phyloP scores from a whole-genome alignment of 371 early-diverging fungal species.

The Mortierella sp. region DNA sequence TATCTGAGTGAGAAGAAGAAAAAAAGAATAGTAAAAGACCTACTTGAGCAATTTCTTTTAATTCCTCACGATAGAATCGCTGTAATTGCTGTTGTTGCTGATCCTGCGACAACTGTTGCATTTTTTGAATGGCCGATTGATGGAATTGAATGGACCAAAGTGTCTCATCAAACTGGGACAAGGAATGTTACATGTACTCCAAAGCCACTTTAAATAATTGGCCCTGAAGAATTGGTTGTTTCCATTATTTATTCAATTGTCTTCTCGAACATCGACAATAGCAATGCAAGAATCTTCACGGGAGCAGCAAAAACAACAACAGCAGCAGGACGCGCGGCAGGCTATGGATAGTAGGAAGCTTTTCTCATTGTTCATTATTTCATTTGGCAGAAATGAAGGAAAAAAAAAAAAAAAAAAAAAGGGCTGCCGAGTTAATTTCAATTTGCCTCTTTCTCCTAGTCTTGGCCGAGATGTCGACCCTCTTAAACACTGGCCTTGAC shows the following conservation, averaged over 20 bases:
- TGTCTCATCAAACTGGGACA: neutral
- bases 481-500: slow-evolving; percentile 82
- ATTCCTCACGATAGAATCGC: slow-evolving; percentile 48
- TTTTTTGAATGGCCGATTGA: slow-evolving; percentile 1
- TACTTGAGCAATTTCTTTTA: slow-evolving; percentile 48
- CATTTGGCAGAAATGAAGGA: too few relatives aligned
- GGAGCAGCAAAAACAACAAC: slow-evolving; percentile 35
- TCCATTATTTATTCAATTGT: slow-evolving; percentile 1
- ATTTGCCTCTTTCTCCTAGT: slow-evolving; percentile 42
- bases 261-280: neutral
- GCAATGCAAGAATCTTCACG: slow-evolving; percentile 34
- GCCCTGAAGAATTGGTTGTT: neutral
- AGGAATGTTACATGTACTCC: neutral
- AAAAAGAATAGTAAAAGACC: slow-evolving; percentile 11
- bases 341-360: slow-evolving; percentile 50
- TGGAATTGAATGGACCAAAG: neutral
- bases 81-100: slow-evolving; percentile 30
- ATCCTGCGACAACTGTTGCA: slow-evolving; percentile 30
- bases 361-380: neutral
- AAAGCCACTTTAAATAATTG: slow-evolving; percentile 5
- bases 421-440: neutral
- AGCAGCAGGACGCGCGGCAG: slow-evolving; percentile 47
- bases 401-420: too few relatives aligned
- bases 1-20: neutral
- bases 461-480: slow-evolving; percentile 73